Evolutionary conservation across 371 early-diverging fungal species (phyloP).

Genomic region (Mortierella sp.): DNA sequence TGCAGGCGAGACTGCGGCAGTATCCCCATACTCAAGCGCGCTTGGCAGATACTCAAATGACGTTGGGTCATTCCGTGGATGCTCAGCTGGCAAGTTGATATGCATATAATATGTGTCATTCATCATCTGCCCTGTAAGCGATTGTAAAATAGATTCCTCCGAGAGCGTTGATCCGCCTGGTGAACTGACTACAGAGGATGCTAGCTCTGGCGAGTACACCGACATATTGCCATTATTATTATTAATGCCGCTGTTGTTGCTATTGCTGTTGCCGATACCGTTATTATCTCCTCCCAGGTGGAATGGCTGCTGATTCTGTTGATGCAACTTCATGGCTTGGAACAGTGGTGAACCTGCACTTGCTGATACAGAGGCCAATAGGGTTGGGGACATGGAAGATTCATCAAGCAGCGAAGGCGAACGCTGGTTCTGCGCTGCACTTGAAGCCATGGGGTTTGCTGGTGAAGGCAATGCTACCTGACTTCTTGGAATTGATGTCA

Average conservation of each 20-base stretch:
- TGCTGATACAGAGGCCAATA: neutral
- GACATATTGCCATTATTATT: slow-evolving; percentile 1
- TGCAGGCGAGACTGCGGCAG: slow-evolving; percentile 30
- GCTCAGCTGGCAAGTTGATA: slow-evolving; percentile 33
- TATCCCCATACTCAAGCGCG: slow-evolving; percentile 40
- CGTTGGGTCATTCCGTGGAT: slow-evolving; percentile 39
- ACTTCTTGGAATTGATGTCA: slow-evolving; percentile 25
- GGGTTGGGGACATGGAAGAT: slow-evolving; percentile 2
- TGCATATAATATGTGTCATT: slow-evolving; percentile 41
- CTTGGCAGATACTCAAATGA: slow-evolving; percentile 44
- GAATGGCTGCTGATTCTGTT: neutral
- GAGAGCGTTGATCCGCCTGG: slow-evolving; percentile 16
- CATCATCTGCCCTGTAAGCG: slow-evolving; percentile 43
- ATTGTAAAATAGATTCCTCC: slow-evolving; percentile 35
- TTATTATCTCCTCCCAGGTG: neutral
- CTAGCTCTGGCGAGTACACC: slow-evolving; percentile 10
- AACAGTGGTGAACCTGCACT: slow-evolving; percentile 8
- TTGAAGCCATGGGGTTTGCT: slow-evolving; percentile 13
- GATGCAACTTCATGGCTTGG: slow-evolving; percentile 12
- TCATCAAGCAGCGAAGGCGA: slow-evolving; percentile 6
- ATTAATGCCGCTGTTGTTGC: slow-evolving; percentile 6
- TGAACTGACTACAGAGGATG: slow-evolving; percentile 28
- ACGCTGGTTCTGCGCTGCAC: neutral
- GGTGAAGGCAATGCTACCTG: slow-evolving; percentile 10
- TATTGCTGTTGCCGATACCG: neutral